phyloP scores from a whole-genome alignment of 345 rosid species.

The Psidium guajava region DNA sequence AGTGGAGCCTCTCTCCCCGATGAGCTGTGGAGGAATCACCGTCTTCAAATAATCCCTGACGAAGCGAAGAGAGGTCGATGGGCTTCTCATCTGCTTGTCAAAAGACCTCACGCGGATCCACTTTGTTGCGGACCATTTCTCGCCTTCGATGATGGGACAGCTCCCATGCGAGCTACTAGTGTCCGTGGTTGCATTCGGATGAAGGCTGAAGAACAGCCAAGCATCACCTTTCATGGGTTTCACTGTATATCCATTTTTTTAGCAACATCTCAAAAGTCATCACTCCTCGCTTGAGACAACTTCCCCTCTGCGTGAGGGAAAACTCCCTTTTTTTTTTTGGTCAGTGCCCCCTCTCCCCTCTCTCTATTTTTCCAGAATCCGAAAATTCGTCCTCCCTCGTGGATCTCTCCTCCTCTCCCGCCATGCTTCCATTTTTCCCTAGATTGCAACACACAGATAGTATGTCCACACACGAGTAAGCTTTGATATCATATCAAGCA shows the following conservation, averaged over 20 bases:
- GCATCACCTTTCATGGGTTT: slow-evolving; percentile 36
- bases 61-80: too few relatives aligned
- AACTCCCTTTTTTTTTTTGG: too few relatives aligned
- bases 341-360: too few relatives aligned
- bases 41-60: too few relatives aligned
- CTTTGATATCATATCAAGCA: neutral
- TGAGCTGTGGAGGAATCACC: too few relatives aligned
- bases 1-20: too few relatives aligned
- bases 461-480: neutral
- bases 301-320: slow-evolving; percentile 32
- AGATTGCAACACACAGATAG: too few relatives aligned
- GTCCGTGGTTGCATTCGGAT: slow-evolving; percentile 26
- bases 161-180: slow-evolving; percentile 31
- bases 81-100: slow-evolving; percentile 6
- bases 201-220: slow-evolving; percentile 33
- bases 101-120: slow-evolving; percentile 71
- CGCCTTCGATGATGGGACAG: slow-evolving; percentile 35
- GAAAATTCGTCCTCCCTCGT: too few relatives aligned
- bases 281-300: slow-evolving; percentile 15
- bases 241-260: slow-evolving; percentile 32
- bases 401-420: too few relatives aligned
- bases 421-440: too few relatives aligned
- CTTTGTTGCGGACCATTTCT: slow-evolving; percentile 49
- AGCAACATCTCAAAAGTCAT: slow-evolving; percentile 26
- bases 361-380: too few relatives aligned